Conservation (phyloP, 2,329 filamentous ascomycete species). For the Pestalotiopsis sp. region DNA sequence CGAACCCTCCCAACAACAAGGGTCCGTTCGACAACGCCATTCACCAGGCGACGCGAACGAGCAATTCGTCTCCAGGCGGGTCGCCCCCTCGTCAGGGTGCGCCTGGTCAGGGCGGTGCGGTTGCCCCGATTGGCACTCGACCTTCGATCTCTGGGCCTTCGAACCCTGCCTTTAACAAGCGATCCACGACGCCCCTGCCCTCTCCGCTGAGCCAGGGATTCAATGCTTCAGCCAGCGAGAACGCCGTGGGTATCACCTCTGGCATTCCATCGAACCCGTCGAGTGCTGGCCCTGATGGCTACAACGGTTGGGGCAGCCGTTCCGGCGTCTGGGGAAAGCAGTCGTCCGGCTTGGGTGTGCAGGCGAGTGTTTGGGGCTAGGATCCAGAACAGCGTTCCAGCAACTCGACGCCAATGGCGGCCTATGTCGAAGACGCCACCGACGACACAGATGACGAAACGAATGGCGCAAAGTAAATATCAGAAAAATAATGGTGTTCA, state of each 20-base stretch:
- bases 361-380: conserved; percentile 94
- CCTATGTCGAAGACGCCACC: conserved; percentile 6
- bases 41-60: conserved; percentile 77
- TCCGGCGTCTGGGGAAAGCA: conserved; percentile 86
- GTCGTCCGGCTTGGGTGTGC: conserved; percentile 78
- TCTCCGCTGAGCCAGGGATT: conserved; percentile 83
- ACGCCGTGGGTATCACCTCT: conserved; percentile 47
- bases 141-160: conserved; percentile 63
- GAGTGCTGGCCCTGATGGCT: conserved; percentile 45
- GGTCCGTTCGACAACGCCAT: conserved; percentile 61
- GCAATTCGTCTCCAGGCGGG: conserved; percentile 79
- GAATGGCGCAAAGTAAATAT: conserved; percentile 15
- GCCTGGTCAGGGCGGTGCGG: conserved; percentile 60
- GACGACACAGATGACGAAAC: conserved; percentile 10
- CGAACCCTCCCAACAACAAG: conserved; percentile 62
- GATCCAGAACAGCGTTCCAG: conserved; percentile 14
- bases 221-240: conserved; percentile 52
- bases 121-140: conserved; percentile 92
- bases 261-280: conserved; percentile 60
- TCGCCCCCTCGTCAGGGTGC: conserved; percentile 74
- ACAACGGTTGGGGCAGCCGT: conserved; percentile 76
- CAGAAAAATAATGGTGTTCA: conserved; percentile 34
- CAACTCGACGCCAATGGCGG: conserved; percentile 9
- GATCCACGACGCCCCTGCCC: conserved; percentile 87
- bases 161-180: conserved; percentile 71